phyloP scores from a whole-genome alignment of 352 stramenopile species.

The Phytophthora hybrid region DNA sequence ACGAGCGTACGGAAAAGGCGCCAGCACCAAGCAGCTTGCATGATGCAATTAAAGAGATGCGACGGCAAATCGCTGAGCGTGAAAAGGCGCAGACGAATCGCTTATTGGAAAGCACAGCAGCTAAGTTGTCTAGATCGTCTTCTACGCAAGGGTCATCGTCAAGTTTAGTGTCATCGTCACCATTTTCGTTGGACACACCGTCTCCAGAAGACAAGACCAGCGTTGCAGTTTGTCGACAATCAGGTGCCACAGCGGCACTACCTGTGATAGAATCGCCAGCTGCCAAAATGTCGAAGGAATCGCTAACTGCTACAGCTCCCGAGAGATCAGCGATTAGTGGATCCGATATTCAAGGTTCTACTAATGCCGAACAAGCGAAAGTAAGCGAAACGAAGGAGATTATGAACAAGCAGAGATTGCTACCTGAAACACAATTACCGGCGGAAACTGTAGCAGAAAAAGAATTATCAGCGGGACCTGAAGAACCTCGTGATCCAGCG shows the following conservation, averaged over 20 bases:
- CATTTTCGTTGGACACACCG: conserved; percentile 4
- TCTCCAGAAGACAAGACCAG: conserved; percentile 19
- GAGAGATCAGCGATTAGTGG: conserved; percentile 1
- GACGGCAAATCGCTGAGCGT: conserved; percentile 61
- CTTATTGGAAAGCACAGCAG: conserved; percentile 26
- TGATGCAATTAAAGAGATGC: conserved; percentile 63
- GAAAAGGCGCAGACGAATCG: conserved; percentile 49
- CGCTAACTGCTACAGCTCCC: not conserved
- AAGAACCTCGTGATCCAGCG: not conserved
- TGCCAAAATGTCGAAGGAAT: conserved; percentile 6
- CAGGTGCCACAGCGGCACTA: not conserved
- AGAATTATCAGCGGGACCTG: not conserved
- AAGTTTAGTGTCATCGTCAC: conserved; percentile 28
- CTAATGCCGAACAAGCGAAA: conserved; percentile 9
- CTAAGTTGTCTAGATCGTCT: conserved; percentile 25
- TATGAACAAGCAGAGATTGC: not conserved
- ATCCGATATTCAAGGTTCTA: not conserved
- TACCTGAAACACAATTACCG: not conserved
- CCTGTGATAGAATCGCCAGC: conserved; percentile 12
- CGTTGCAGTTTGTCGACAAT: conserved; percentile 3
- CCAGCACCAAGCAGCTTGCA: conserved; percentile 19
- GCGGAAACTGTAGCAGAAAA: conserved; percentile 9
- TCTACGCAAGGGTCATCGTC: conserved; percentile 14
- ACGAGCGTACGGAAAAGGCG: conserved; percentile 9
- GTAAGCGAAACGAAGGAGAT: conserved; percentile 15